These are phyloP conservation scores for Musa balbisiana DNA, from an alignment of 202 grass and related monocot genomes.

Conservation along the genomic window DNA sequence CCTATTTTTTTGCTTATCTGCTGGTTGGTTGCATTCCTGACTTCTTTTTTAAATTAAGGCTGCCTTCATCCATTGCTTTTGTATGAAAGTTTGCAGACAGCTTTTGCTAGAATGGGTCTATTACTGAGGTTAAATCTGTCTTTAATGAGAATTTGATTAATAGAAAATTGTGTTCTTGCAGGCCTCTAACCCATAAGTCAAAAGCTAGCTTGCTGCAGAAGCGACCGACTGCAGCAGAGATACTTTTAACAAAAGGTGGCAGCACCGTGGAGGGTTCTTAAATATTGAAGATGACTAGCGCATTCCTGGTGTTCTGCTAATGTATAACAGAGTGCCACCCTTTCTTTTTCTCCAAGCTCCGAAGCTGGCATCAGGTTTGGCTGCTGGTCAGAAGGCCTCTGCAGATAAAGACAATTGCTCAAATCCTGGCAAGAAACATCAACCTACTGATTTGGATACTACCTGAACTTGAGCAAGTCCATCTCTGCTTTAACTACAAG, in stretches of 20 bases:
- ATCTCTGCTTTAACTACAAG: not conserved
- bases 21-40: not conserved
- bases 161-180: slow-evolving; percentile 24
- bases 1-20: no score
- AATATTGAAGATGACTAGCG: slow-evolving; percentile 13
- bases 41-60: no score
- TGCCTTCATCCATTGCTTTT: no score
- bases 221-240: no score
- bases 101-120: not conserved
- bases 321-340: not conserved
- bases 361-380: not conserved
- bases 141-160: not conserved
- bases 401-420: not conserved
- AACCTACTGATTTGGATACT: not conserved
- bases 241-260: slow-evolving; percentile 54
- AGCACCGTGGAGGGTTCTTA: slow-evolving; percentile 30
- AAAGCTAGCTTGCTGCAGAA: slow-evolving; percentile 30
- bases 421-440: not conserved
- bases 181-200: slow-evolving; percentile 58
- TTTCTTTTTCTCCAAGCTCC: not conserved
- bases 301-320: not conserved
- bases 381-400: not conserved
- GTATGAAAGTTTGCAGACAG: no score
- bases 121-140: not conserved
- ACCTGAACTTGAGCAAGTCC: not conserved